Evolutionary conservation across 192 early-diverging fungal genomes (phyloP).

Genomic region (Entomortierella lignicola): DNA sequence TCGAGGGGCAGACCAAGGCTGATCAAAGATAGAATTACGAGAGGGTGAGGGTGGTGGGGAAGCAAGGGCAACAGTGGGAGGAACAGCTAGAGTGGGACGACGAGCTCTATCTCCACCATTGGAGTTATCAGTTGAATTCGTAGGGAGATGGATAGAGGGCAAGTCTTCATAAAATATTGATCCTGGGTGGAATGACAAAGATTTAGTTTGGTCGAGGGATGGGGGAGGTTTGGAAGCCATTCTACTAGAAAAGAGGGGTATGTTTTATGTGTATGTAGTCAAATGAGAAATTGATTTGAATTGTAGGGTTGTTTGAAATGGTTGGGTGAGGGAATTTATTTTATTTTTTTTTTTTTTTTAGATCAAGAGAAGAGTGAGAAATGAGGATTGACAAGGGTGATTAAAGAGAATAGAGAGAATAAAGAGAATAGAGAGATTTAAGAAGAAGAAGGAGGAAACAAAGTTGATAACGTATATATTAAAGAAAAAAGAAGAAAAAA

Average conservation of each 20-base stretch:
- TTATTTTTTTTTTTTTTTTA: no score
- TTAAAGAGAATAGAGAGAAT: no score
- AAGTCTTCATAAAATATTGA: constrained; percentile 37
- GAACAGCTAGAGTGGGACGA: not conserved
- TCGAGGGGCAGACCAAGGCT: constrained; percentile 26
- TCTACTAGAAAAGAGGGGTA: no score
- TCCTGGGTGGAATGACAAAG: constrained; percentile 21
- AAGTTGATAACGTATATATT: no score
- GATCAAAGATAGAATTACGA: constrained; percentile 48
- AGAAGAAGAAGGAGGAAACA: no score
- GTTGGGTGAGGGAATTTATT: no score
- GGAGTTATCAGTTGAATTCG: not conserved
- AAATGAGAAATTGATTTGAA: no score
- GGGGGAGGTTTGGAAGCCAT: not conserved
- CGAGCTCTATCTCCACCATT: not conserved
- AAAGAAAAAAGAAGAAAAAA: not conserved
- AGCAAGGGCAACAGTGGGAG: constrained; percentile 13
- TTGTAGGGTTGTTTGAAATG: no score
- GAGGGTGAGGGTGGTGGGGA: constrained; percentile 49
- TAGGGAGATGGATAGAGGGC: not conserved
- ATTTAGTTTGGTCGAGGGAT: no score
- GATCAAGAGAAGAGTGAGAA: no score
- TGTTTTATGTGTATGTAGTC: no score
- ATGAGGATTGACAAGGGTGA: no score
- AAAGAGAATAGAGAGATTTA: not conserved